Evolutionary conservation across 768 basidiomycete species (phyloP), one percentile per base, ranked within the genome.

Genomic region (Udeniomyces megalosporus): DNA sequence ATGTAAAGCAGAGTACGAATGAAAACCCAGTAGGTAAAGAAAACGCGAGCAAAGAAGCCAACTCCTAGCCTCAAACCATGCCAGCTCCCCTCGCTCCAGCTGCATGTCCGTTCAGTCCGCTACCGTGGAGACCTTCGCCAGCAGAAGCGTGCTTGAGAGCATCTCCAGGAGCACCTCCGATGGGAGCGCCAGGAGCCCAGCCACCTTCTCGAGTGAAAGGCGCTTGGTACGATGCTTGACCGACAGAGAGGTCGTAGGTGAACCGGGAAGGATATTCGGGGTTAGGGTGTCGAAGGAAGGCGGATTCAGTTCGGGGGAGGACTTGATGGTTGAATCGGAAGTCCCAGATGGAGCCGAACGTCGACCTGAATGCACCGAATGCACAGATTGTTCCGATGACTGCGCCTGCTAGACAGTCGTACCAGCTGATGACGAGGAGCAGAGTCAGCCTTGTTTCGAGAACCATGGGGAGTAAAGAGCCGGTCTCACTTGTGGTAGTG

Each of bases 271-370:
- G 60, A 45, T 28, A 15, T 50, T 51, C 12, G 3, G 35, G 22
- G 38, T n/a, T 2, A 20, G 24, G 12, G 35, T 31, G 29, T 12
- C 35, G 48, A 62, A 46, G 10, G 38, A 29, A 53, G 55, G 34
- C 28, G n/a, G 61, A 62, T 49, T 11, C 55, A 29, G 20, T 24
- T 26, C 10, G 42, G 20, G 31, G 20, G 15, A 14, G 29, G 15
- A 20, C 3, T 28, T 29, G n/a, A 68, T 82, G 80, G 69, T 82
- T 82, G 75, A 81, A 81, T 10, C 74, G 67, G 70, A 81, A 82
- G 70, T 82, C 81, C 66, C 76, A 77, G 47, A 80, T 71, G 24
- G 79, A 72, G 0, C 80, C 81, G 68, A 81, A 82, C 0, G 79
- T 81, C 67, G 79, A 78, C 14, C 80, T 76, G 72, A 77, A 82